Conservation (phyloP, 352 stramenopile genomes). For the Pythium apleroticum region DNA sequence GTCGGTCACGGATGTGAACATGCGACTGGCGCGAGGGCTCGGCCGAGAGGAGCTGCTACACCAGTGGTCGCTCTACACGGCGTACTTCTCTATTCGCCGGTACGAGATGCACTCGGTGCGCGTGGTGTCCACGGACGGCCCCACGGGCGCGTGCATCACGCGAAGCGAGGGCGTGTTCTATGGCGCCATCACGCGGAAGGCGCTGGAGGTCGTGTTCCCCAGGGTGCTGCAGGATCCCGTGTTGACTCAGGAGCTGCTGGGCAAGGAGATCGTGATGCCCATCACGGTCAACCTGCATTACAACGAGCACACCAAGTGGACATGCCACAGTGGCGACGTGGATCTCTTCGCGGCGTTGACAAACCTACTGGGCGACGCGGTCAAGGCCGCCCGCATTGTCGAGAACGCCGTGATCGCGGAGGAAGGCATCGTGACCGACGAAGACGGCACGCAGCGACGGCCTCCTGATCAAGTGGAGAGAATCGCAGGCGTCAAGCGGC, state of each 20-base stretch:
- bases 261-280: background rate
- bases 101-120: constrained; percentile 5
- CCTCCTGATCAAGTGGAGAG: background rate
- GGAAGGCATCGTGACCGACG: background rate
- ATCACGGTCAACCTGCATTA: background rate
- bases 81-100: constrained; percentile 17
- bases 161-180: background rate
- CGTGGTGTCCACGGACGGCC: background rate
- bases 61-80: constrained; percentile 24
- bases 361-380: background rate
- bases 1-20: constrained; percentile 8
- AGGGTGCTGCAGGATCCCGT: background rate
- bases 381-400: background rate
- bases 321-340: background rate
- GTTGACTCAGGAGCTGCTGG: background rate
- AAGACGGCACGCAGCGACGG: background rate
- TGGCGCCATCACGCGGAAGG: background rate
- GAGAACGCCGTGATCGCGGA: background rate
- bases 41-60: constrained; percentile 11
- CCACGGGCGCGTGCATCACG: background rate
- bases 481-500: background rate
- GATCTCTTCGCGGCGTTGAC: background rate
- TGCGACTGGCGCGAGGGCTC: background rate
- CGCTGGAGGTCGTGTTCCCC: background rate
- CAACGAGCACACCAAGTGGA: background rate